Percentiles rank a stretch among this genome's conserved stretches.
These are phyloP conservation scores for Picea sitchensis DNA, from an alignment of 75 land plant genomes.

Conservation along the genomic window DNA sequence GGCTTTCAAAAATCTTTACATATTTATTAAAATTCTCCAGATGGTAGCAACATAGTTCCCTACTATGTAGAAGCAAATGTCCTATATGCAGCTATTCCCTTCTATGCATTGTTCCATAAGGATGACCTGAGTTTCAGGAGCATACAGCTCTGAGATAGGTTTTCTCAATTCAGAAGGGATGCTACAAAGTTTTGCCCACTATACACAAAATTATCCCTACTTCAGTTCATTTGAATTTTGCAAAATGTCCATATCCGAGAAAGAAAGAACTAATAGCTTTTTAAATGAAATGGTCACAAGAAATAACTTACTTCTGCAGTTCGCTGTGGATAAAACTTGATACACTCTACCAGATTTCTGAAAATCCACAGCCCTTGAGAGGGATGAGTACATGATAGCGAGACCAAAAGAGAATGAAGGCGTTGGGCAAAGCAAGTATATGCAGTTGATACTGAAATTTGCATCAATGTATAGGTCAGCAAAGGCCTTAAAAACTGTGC, in stretches of 20 bases:
- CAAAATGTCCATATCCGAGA: background rate
- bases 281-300: background rate
- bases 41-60: background rate
- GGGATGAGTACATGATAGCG: constrained; percentile 39
- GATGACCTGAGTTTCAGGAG: background rate
- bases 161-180: background rate
- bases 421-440: constrained; percentile 30
- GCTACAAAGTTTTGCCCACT: background rate
- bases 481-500: constrained; percentile 57
- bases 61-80: background rate
- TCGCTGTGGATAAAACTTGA: constrained; percentile 30
- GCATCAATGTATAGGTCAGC: constrained; percentile 31
- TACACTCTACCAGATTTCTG: constrained; percentile 26
- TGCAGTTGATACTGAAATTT: constrained; percentile 18
- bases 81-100: background rate
- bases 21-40: background rate
- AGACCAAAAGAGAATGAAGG: constrained; percentile 50
- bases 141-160: background rate
- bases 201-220: background rate
- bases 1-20: background rate
- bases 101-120: background rate
- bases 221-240: background rate
- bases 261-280: background rate
- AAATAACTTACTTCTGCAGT: constrained; percentile 43
- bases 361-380: constrained; percentile 37